Base-by-base conservation (phyloP, 805 yeast genomes). In the Schizosaccharomyces pombe region DNA sequence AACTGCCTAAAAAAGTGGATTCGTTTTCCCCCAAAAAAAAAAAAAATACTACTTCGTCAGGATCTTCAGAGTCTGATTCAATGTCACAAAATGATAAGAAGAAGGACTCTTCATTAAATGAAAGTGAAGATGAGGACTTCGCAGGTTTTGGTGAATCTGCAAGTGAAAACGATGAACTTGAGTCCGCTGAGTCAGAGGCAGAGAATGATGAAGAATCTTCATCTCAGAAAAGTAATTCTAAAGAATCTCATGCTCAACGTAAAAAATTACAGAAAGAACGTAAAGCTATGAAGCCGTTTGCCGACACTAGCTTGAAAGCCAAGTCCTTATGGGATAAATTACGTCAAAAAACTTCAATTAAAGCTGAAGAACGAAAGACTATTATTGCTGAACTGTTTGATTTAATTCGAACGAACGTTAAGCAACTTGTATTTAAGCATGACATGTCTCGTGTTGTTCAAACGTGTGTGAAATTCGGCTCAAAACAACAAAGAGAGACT, bases 361-460 rank as follows among this genome's bases (percentile, higher is more conserved):
- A 94, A 52, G 79, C 82, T 60, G 79, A 74, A 57, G 74, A 78
- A 14, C 78, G 95, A 65, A 81, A 80, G 58, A 80, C 81, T 66
- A 71, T 86, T 54, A 78, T 87, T 60, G 74, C 81, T 61, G 89
- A 87, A 68, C 78, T 84, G 49, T 87, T 95, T 95, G 79, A 74
- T 26, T 73, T 85, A 57, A 72, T 93, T 53, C 77, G 82, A 62
- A 85, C 81, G 62, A 78, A 79, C 54, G 74, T 86, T 56, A 76
- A 76, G 58, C 96, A 89, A 62, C 74, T 89, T 60, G 95, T 89
- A 33, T 67, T 89, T 70, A 86, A 91, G 71, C 98, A 89, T 65
- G 97, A 89, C 72, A 89, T 96, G 8, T 85, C 95, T 26, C 77
- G 98, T 70, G 89, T 89, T 55, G 93, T 89, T 47, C 98, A 89